Evolutionary conservation across 192 early-diverging fungal species (phyloP).

Genomic region (Obelidium mucronatum): DNA sequence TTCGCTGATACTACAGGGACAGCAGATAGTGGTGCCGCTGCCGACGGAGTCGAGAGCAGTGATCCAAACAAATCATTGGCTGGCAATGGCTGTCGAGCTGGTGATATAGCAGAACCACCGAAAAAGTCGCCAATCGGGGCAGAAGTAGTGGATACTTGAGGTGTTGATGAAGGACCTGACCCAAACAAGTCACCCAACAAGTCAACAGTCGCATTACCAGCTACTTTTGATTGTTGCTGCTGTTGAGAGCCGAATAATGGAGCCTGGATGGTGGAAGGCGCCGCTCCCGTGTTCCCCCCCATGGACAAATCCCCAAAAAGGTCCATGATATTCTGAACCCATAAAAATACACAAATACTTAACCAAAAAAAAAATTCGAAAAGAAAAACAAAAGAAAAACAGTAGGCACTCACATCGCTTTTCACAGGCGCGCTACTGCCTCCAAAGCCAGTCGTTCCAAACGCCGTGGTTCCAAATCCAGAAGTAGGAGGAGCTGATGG

Average conservation of each 20-base stretch:
- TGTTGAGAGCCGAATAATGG: neutral
- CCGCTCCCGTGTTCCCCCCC: constrained; percentile 10
- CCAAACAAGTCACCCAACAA: constrained; percentile 65
- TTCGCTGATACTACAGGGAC: neutral
- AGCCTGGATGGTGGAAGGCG: neutral
- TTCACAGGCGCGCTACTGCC: constrained; percentile 24
- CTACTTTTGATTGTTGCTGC: neutral
- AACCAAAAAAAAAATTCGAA: constrained; percentile 5
- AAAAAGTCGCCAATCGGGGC: neutral
- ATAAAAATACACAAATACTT: too few species aligned
- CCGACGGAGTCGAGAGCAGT: constrained; percentile 64
- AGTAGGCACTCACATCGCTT: constrained; percentile 42
- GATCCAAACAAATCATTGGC: constrained; percentile 59
- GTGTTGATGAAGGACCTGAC: constrained; percentile 35
- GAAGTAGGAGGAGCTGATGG: constrained; percentile 11
- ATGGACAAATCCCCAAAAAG: constrained; percentile 62
- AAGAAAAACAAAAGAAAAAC: constrained; percentile 12
- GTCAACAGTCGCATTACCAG: constrained; percentile 39
- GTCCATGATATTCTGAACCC: constrained; percentile 65
- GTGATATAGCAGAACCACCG: neutral
- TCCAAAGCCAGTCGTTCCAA: constrained; percentile 29
- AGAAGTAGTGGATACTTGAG: neutral
- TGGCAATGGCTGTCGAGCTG: neutral
- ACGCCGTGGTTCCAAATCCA: constrained; percentile 21
- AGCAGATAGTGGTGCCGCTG: constrained; percentile 30